Evolutionary conservation across 2,329 filamentous ascomycete genomes (phyloP), one percentile per base, ranked within the genome.

Genomic region (Ilyonectria robusta): DNA sequence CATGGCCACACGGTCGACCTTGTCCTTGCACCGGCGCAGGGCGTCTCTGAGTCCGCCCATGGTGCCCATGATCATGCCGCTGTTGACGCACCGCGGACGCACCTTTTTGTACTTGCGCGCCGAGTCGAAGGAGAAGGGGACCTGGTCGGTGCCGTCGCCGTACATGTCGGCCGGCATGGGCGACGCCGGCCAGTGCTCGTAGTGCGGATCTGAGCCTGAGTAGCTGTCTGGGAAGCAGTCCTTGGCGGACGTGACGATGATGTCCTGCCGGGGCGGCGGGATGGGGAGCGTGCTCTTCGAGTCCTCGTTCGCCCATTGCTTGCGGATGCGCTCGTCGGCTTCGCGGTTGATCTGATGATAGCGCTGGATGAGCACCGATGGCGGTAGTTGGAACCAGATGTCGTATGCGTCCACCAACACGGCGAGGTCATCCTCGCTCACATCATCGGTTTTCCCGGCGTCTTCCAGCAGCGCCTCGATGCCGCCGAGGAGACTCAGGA

Each of bases 351-450:
- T 69, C 15, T 72, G 71, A 56, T 81, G 80, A 60, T 78, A 82
- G 8, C 81, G 77, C 44, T 79, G 64, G 6, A 82, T 75, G 2
- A 82, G 75, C 1, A 81, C 79, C 6, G 78, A 78, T 0, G 80
- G 78, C 0, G 80, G 80, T 1, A 82, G 75, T 57, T 82, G 81
- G 47, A 82, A 82, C 80, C 80, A 82, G 42, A 80, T 70, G 47
- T 82, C 79, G 66, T 82, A 78, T 0, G 80, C 78, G 26, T 82
- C 81, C 2, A 82, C 78, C n/a, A 82, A 70, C 0, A 82, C 69
- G 1, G 77, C 76, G 1, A 82, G 64, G 60, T 81, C 79, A 11
- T 81, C 72, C 7, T 80, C 74, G 6, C 68, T 59, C 1, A 55
- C 75, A 35, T 71, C 69, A 5, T 69, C 59, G 33, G 66, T 59